phyloP scores from a whole-genome alignment of 2,329 filamentous ascomycete species.

The Didymella keratinophila region DNA sequence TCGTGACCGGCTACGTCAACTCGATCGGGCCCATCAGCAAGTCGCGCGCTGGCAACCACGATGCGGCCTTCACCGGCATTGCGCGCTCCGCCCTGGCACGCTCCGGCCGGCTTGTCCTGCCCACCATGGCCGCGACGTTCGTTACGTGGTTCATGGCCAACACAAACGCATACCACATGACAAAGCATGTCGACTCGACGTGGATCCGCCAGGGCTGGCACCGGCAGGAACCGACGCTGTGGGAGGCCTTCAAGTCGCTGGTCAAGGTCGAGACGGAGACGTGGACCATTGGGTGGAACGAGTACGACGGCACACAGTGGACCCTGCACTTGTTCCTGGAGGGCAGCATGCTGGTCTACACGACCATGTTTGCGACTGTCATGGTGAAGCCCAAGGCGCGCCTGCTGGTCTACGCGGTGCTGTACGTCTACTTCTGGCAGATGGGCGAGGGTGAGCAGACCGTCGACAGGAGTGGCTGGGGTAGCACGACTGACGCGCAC shows the following conservation, averaged over 20 bases:
- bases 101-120: constrained; percentile 65
- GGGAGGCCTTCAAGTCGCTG: constrained; percentile 43
- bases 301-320: constrained; percentile 56
- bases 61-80: constrained; percentile 62
- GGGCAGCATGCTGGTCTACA: constrained; percentile 54
- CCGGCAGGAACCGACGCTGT: constrained; percentile 45
- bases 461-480: neutral
- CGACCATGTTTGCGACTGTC: constrained; percentile 53
- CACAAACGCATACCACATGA: constrained; percentile 65
- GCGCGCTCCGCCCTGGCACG: constrained; percentile 66
- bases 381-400: constrained; percentile 50
- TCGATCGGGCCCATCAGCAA: constrained; percentile 67
- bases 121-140: constrained; percentile 63
- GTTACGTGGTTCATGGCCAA: constrained; percentile 65
- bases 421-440: constrained; percentile 54
- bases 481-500: constrained; percentile 28
- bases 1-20: constrained; percentile 72
- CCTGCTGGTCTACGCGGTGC: constrained; percentile 45
- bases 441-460: constrained; percentile 42
- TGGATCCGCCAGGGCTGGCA: constrained; percentile 61
- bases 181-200: constrained; percentile 65
- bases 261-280: constrained; percentile 43
- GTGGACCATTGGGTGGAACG: constrained; percentile 52
- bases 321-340: constrained; percentile 54
- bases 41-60: constrained; percentile 62